Evolutionary conservation across 306 rosid genomes (phyloP), one percentile per base, ranked within the genome.

Genomic region (Gastrolobium villosum): DNA sequence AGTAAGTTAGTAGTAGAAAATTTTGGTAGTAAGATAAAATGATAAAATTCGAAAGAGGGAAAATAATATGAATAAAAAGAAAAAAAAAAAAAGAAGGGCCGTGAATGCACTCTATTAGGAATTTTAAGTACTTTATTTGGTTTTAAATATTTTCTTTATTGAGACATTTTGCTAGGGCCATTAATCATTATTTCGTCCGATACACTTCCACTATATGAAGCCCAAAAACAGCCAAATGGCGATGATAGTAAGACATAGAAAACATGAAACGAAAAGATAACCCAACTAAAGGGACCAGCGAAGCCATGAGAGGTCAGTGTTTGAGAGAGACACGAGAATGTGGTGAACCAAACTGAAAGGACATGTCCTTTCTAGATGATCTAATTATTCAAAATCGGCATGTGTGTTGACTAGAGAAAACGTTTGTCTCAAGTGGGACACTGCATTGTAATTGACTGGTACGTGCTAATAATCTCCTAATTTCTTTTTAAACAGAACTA

Each of bases 151-250:
- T 41, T 64, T 44, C 2, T 46, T 26, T 59, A 4, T 13, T 5
- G 35, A 34, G 74, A 26, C 39, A 28, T 4, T 56, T 56, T 68
- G 59, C 11, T 6, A 52, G n/a, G 4, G 36, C 40, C n/a, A 65
- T 36, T 26, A 31, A 10, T 41, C 2, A 14, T n/a, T 49, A 3
- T 65, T 46, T 56, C 56, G 53, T 7, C 34, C 26, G 37, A 6
- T 7, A 35, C n/a, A 13, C 3, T 36, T 62, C 50, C 86, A 82
- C 86, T 70, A 78, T 85, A 59, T 82, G 88, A 81, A 76, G 86
- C 53, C 6, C 2, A 69, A 41, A 78, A 63, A 7, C 4, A 14
- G 70, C 86, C 86, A 82, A 79, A 79, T 75, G 81, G 81, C 76
- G 75, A 28, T 61, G 36, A 36, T 43, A 7, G 36, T 2, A 20